Percentiles rank a stretch among this genome's conserved stretches.
phyloP scores from a whole-genome alignment of 2,329 filamentous ascomycete genomes.

The Aspergillus nomiae region DNA sequence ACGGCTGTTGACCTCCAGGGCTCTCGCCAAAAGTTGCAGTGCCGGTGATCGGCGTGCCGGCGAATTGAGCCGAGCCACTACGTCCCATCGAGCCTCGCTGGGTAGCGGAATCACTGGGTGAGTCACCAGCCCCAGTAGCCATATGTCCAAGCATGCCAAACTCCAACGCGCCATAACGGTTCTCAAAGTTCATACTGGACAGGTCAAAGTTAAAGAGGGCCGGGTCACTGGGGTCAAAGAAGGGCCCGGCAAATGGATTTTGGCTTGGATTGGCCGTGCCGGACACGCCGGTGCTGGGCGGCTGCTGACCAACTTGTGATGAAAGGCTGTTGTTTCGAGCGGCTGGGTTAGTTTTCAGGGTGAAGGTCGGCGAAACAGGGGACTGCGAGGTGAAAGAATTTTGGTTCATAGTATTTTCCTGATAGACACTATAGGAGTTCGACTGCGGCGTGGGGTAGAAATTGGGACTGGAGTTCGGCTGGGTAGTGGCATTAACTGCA shows the following conservation, averaged over 20 bases:
- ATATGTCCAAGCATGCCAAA: slow-evolving; percentile 97
- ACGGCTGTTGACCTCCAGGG: slow-evolving; percentile 45
- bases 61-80: slow-evolving; percentile 44
- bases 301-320: slow-evolving; percentile 50
- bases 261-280: slow-evolving; percentile 43
- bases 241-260: slow-evolving; percentile 54
- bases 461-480: slow-evolving; percentile 29
- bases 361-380: slow-evolving; percentile 73
- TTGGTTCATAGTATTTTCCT: slow-evolving; percentile 48
- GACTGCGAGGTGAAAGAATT: slow-evolving; percentile 65
- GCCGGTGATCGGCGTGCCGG: slow-evolving; percentile 34
- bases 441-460: slow-evolving; percentile 40
- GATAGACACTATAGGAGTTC: slow-evolving; percentile 49
- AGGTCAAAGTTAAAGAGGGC: slow-evolving; percentile 95
- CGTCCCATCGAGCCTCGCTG: slow-evolving; percentile 49
- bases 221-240: slow-evolving; percentile 91
- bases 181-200: slow-evolving; percentile 91
- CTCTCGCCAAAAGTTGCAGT: slow-evolving; percentile 48
- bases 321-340: slow-evolving; percentile 38
- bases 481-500: slow-evolving; percentile 27
- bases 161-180: slow-evolving; percentile 92
- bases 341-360: slow-evolving; percentile 49
- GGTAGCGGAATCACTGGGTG: slow-evolving; percentile 64
- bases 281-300: slow-evolving; percentile 51
- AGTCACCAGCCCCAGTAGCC: slow-evolving; percentile 85